Evolutionary conservation across 768 basidiomycete species (phyloP), one percentile per base, ranked within the genome.

Genomic region (Pholiota molesta): DNA sequence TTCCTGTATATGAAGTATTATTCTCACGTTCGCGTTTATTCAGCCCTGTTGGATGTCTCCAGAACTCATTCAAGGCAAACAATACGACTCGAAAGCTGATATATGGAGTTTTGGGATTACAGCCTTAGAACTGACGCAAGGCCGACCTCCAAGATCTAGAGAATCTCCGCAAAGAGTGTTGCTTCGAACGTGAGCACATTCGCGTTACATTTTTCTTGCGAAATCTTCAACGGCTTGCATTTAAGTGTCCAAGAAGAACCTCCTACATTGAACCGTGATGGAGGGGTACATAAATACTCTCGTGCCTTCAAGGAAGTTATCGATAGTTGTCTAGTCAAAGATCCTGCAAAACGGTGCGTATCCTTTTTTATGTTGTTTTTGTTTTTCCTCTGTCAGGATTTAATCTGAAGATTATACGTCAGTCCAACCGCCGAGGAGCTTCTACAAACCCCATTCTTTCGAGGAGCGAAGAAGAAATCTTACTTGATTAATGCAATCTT

Each of bases 51-150:
- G 94, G 94, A 98, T 97, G 95, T 94, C 96, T 0, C 96, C 96
- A 1, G 96, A 98, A 68, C 83, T 97, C 23, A 92, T 98, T 52
- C 84, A 90, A 66, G 91, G 94, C 54, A 84, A 84, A 66, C 85
- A 86, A 59, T 97, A 96, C 72, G 94, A 96, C 71, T 83, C 87
- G 13, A 85, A 88, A 65, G 94, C 94, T 19, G 96, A 98, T 71
- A 95, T 98, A 61, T 98, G 95, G 95, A 95, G 92, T 61, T 92
- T 97, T 72, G 96, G 94, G 13, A 95, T 98, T 61, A 97, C 95
- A n/a, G 91, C 95, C 16, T 77, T 97, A 51, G 96, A 97, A 72
- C 80, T 98, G 33, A 83, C 92, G 0, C 89, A 93, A 69, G 96
- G 96, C 0, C 86, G 89, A 5, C 92, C 95, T 1, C 96, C 96